Evolutionary conservation across 495 filamentous ascomycete species (phyloP).

Genomic region (Daldinia vernicosa): DNA sequence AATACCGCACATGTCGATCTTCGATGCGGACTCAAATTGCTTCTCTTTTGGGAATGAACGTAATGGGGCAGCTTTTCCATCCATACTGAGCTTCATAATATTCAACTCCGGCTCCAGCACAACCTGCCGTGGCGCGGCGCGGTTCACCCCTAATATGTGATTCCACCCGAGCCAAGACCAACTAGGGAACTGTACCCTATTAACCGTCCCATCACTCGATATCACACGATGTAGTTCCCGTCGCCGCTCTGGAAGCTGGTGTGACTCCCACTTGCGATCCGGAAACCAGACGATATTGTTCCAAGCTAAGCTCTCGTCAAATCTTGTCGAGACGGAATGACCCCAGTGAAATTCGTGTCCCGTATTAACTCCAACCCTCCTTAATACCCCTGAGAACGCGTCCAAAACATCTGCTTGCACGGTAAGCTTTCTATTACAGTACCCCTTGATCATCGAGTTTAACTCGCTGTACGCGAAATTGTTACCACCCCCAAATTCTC

Average conservation of each 20-base stretch:
- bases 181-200: conserved; percentile 25
- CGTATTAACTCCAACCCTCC: conserved; percentile 12
- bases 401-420: conserved; percentile 19
- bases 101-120: conserved; percentile 25
- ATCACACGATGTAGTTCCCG: conserved; percentile 12
- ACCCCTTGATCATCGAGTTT: conserved; percentile 9
- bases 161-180: conserved; percentile 39
- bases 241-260: conserved; percentile 5
- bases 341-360: conserved; percentile 33
- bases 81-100: conserved; percentile 15
- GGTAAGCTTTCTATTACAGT: conserved; percentile 19
- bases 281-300: conserved; percentile 14
- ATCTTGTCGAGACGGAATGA: conserved; percentile 24
- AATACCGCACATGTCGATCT: conserved; percentile 22
- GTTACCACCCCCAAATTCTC: conserved; percentile 24
- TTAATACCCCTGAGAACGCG: conserved; percentile 32
- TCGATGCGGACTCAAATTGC: conserved; percentile 4
- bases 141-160: conserved; percentile 10
- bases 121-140: conserved; percentile 15
- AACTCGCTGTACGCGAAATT: conserved; percentile 27
- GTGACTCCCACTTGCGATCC: conserved; percentile 1
- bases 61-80: conserved; percentile 10
- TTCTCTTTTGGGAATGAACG: background rate
- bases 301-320: conserved; percentile 26
- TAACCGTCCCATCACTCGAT: conserved; percentile 6